Evolutionary conservation across 768 basidiomycete genomes (phyloP).

Genomic region (Pisolithus orientalis): DNA sequence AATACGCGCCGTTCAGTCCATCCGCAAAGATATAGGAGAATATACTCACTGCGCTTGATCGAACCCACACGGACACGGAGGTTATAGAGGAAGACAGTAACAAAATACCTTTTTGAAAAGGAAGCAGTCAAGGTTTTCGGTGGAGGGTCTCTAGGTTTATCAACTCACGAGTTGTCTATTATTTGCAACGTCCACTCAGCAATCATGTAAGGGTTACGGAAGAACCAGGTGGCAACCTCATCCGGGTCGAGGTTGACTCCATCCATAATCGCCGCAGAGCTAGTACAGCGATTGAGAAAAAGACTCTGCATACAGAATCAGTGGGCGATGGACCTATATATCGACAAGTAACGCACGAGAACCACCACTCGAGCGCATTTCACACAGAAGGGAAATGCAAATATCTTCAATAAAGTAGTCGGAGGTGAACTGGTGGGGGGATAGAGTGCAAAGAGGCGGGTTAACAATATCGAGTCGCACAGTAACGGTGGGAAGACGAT

Average conservation of each 20-base stretch:
- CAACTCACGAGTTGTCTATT: constrained; percentile 28
- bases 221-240: not conserved
- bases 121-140: not conserved
- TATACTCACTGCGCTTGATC: not conserved
- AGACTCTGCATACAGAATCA: not conserved
- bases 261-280: not conserved
- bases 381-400: too few species aligned
- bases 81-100: constrained; percentile 24
- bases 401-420: too few species aligned
- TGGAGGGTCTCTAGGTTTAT: too few species aligned
- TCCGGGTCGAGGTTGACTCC: not conserved
- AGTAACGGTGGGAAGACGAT: too few species aligned
- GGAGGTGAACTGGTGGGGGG: too few species aligned
- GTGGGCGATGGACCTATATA: not conserved
- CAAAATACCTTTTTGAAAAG: constrained; percentile 15
- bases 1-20: not conserved
- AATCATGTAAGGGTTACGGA: constrained; percentile 11
- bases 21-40: not conserved
- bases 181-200: constrained; percentile 30
- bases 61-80: constrained; percentile 3
- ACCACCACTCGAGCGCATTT: too few species aligned
- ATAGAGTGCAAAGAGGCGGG: too few species aligned
- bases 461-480: too few species aligned
- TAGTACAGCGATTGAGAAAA: not conserved
- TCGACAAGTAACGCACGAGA: constrained; percentile 2